phyloP scores from a whole-genome alignment of 352 stramenopile genomes.

The Pythium scleroteichum region DNA sequence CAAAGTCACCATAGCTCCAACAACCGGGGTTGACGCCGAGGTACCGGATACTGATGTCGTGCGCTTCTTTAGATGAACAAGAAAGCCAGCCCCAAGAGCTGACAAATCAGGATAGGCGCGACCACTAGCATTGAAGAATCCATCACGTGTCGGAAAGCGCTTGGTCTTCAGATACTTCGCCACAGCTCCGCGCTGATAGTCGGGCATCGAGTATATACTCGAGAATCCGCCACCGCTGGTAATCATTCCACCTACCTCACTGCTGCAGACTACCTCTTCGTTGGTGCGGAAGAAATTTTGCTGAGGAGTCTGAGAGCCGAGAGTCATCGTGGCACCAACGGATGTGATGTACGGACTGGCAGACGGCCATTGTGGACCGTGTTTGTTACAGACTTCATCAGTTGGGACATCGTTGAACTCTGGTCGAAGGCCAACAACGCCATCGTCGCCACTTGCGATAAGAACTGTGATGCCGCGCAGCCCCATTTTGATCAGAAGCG shows the following conservation, averaged over 20 bases:
- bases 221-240: constrained; percentile 90
- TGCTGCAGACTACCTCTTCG: constrained; percentile 82
- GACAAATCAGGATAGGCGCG: constrained; percentile 90
- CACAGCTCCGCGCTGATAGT: constrained; percentile 75
- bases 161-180: constrained; percentile 58
- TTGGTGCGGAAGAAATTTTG: constrained; percentile 65
- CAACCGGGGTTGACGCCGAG: constrained; percentile 81
- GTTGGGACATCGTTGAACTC: constrained; percentile 59
- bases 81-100: constrained; percentile 68
- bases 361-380: constrained; percentile 74
- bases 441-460: constrained; percentile 87
- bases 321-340: constrained; percentile 87
- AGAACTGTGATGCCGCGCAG: constrained; percentile 86
- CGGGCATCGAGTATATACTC: constrained; percentile 69
- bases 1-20: constrained; percentile 86
- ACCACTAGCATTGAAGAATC: constrained; percentile 83
- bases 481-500: constrained; percentile 89
- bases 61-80: constrained; percentile 57
- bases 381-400: constrained; percentile 59
- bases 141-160: constrained; percentile 42
- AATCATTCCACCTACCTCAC: constrained; percentile 69
- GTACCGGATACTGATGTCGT: constrained; percentile 72
- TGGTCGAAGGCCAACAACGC: constrained; percentile 70
- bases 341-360: constrained; percentile 90
- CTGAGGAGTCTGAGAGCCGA: constrained; percentile 28